Evolutionary conservation across 129 eudicot species (phyloP), one percentile per base, ranked within the genome.

Genomic region (Oenanthe sinensis): DNA sequence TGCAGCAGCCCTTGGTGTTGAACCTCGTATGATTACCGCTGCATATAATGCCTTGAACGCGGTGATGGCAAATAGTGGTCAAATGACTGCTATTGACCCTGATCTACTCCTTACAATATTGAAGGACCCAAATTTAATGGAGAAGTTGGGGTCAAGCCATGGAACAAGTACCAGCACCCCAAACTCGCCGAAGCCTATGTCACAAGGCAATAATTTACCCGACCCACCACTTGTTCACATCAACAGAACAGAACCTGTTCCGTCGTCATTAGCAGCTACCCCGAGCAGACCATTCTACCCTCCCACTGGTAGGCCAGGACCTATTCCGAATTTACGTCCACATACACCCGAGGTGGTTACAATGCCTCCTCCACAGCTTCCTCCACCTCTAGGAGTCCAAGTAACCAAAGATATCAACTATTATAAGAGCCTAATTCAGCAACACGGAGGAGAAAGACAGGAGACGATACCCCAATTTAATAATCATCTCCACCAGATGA

Each of bases 391-490:
- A 55, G 65, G 78, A 43, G 79, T 68, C 28, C 88, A 89, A 3
- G 84, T 74, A 17, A 48, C 83, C 52, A 94, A 87, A 84, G 98
- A 94, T 81, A 70, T 89, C 4, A 94, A 90, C 79, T 94, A 94
- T 54, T 91, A 88, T 72, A 94, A 91, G 93, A 91, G 90, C 82
- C 83, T 94, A 79, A 91, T 94, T 76, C 98, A 94, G 86, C 98
- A 94, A 82, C 97, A 89, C 6, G 98, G 98, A 48, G 96, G 88
- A 80, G 97, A 91, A 9, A 87, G 87, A 79, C 84, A 47, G 19
- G 97, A 89, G 28, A 36, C 50, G 5, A 5, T 30, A 58, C 81
- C 84, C 47, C 82, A 82, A n/a, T 83, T 60, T 55, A 67, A 36
- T 69, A 62, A 52, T 33, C 84, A 55, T 77, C 78, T 46, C 78